These are phyloP conservation scores for Acmispon strigosus DNA, from an alignment of 306 rosid genomes.

Conservation along the genomic window DNA sequence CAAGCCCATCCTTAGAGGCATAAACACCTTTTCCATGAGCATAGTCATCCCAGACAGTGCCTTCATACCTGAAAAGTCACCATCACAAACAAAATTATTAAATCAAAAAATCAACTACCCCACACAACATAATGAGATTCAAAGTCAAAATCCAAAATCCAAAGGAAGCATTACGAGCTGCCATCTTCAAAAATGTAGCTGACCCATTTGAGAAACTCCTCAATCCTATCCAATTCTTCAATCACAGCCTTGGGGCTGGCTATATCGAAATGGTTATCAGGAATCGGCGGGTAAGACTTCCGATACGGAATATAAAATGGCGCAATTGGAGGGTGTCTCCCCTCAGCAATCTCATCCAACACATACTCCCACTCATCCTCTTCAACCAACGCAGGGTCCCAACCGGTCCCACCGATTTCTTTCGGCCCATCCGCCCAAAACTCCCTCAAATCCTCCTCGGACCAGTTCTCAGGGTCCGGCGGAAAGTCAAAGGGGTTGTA, in stretches of 20 bases:
- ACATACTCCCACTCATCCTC: constrained; percentile 59
- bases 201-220: constrained; percentile 89
- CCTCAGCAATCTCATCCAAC: constrained; percentile 29
- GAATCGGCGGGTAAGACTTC: constrained; percentile 53
- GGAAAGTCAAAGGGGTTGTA: constrained; percentile 59
- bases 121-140: background rate
- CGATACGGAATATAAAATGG: constrained; percentile 80
- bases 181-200: constrained; percentile 85
- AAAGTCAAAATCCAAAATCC: background rate
- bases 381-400: constrained; percentile 76
- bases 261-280: constrained; percentile 46
- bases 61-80: constrained; percentile 61
- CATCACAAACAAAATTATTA: no score
- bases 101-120: background rate
- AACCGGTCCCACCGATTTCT: constrained; percentile 53
- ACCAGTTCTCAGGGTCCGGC: constrained; percentile 63
- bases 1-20: constrained; percentile 52
- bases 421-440: constrained; percentile 63
- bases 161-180: constrained; percentile 50
- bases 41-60: constrained; percentile 96
- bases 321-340: constrained; percentile 56
- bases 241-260: constrained; percentile 46
- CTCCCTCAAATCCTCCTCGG: constrained; percentile 70
- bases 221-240: constrained; percentile 91
- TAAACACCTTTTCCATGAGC: constrained; percentile 95